Base-by-base conservation (phyloP, 1,139 yeast genomes). In the Meyerozyma guilliermondii region DNA sequence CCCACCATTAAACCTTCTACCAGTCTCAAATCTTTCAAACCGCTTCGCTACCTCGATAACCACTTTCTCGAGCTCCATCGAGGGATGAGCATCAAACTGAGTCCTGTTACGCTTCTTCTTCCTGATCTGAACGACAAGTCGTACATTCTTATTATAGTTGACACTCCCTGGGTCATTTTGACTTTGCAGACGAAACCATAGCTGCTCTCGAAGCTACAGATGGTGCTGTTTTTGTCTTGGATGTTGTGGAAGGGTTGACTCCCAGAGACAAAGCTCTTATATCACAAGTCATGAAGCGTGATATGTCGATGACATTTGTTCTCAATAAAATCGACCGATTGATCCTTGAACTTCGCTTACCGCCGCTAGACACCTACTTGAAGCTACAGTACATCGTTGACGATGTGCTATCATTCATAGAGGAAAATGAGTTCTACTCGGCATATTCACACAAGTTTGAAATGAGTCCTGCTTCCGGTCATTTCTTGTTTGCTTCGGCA, bases 151-250 rank as follows among this genome's bases (percentile, higher is more conserved):
- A 87, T 85, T 53, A 51, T 89, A 3, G 50, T 88, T 1, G 98
- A 94, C 54, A 73, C 96, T 0, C 99, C 99, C 0, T n/a, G n/a
- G 99, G 99, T 0, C 98, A 92, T 62, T 76, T 78, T 1, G 83
- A 88, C 54, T 92, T 92, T 56, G 63, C 73, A 27, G 96, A 87
- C 55, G 98, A 92, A 53, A 66, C 80, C 3, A 71, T 79, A 0
- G 73, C 80, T 0, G 76, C 85, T 0, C 59, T 83, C 17, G 61
- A 78, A 26, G 68, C 81, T 1, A 76, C 76, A 0, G 98, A 92
- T 50, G 81, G 84, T 2, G 78, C 77, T 0, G 66, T 83, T 0
- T 60, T 91, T 1, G 85, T 88, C 1, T 68, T 92, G n/a, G 98
- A 94, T 60, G 83, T 76, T 1, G 82, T 88, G 1, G 96, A 91